A percentile compares a stretch with the other conserved stretches of the same genome.
phyloP scores from a whole-genome alignment of 2,329 filamentous ascomycete genomes.

The Hymenoscyphus salicellus region DNA sequence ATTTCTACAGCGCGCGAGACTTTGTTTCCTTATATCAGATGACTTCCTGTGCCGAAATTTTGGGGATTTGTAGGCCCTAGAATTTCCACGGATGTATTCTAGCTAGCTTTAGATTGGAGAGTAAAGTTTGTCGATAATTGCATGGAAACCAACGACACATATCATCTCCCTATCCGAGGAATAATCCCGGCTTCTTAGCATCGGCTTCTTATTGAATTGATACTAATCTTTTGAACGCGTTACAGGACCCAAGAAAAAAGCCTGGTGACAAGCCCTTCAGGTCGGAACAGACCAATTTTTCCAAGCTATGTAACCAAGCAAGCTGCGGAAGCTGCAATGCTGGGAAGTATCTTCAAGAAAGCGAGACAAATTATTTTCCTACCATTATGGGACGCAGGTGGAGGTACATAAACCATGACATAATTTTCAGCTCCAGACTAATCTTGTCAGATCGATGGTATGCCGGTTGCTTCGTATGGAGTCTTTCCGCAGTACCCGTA shows the following conservation, averaged over 20 bases:
- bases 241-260: neutral
- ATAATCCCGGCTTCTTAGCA: neutral
- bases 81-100: too few relatives aligned
- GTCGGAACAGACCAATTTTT: slow-evolving; percentile 15
- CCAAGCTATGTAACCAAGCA: slow-evolving; percentile 20
- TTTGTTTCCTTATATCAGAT: too few relatives aligned
- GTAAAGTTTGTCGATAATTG: too few relatives aligned
- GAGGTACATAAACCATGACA: slow-evolving; percentile 17
- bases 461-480: slow-evolving; percentile 49
- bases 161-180: too few relatives aligned
- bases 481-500: slow-evolving; percentile 40
- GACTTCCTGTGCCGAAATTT: neutral
- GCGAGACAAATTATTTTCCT: slow-evolving; percentile 34
- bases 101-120: too few relatives aligned
- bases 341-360: slow-evolving; percentile 30
- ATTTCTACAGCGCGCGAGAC: too few relatives aligned
- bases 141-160: too few relatives aligned
- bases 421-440: neutral
- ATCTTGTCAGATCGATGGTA: slow-evolving; percentile 44
- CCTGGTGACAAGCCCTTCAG: slow-evolving; percentile 10
- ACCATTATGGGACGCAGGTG: slow-evolving; percentile 33
- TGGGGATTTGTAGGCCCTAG: too few relatives aligned
- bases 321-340: slow-evolving; percentile 27
- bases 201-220: neutral
- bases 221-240: neutral